Evolutionary conservation across 2,329 filamentous ascomycete species (phyloP).

Genomic region (Botrytis pseudocinerea): DNA sequence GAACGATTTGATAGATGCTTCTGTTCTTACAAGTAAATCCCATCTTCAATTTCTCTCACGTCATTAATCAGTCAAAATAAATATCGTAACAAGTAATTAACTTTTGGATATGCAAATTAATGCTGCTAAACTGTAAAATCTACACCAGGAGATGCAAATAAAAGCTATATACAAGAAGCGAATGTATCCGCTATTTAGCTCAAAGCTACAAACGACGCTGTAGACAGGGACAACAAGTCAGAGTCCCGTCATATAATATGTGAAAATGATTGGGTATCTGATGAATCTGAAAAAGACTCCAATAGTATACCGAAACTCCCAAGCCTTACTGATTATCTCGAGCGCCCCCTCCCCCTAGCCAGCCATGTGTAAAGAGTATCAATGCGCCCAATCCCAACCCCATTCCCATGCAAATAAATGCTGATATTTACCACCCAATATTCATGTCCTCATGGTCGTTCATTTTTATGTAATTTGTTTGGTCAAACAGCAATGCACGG

Average conservation of each 20-base stretch:
- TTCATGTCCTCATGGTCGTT: slow-evolving; percentile 2
- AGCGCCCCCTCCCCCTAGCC: background rate
- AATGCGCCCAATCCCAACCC: background rate
- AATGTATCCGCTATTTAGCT: background rate
- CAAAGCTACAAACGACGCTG: background rate
- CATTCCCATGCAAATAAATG: background rate
- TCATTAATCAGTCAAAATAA: background rate
- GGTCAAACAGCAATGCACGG: background rate
- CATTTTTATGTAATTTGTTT: background rate
- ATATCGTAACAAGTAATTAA: background rate
- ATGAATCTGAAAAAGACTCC: background rate
- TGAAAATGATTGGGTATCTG: slow-evolving; percentile 17
- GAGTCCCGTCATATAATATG: background rate
- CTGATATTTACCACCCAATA: background rate
- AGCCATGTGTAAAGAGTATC: slow-evolving; percentile 4
- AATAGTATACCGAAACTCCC: slow-evolving; percentile 11
- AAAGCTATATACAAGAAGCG: slow-evolving; percentile 11
- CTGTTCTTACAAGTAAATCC: background rate
- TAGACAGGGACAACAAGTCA: background rate
- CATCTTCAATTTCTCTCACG: background rate
- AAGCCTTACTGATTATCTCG: background rate
- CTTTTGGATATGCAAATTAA: background rate
- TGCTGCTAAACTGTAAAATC: background rate
- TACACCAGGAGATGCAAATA: background rate
- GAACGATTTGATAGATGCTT: background rate